Conservation (phyloP, 225 moss, liverwort and hornwort genomes). For the Antitrichia curtipendula region DNA sequence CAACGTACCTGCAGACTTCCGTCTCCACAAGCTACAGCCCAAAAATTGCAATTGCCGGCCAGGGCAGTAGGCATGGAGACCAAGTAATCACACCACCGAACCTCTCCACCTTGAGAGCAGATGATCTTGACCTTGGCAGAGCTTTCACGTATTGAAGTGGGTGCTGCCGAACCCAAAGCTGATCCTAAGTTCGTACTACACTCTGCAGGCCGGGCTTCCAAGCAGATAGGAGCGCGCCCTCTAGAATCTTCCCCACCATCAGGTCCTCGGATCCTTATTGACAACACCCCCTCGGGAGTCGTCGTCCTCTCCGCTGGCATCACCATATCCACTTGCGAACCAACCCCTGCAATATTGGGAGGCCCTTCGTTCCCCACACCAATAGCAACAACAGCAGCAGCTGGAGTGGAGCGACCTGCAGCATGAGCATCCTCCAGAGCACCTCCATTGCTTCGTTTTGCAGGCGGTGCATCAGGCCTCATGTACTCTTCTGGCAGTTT, state of each 20-base stretch:
- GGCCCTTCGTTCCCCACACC: constrained; percentile 31
- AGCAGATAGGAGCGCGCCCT: constrained; percentile 43
- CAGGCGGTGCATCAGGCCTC: constrained; percentile 24
- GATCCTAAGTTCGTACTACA: constrained; percentile 29
- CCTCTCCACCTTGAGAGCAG: constrained; percentile 91
- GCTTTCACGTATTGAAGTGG: constrained; percentile 40
- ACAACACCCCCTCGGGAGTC: constrained; percentile 54
- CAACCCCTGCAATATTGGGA: constrained; percentile 9
- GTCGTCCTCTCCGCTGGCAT: constrained; percentile 36
- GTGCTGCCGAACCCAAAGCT: constrained; percentile 23
- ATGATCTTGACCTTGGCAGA: constrained; percentile 58
- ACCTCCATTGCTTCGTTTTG: constrained; percentile 42
- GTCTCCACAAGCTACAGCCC: constrained; percentile 89
- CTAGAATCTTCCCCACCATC: constrained; percentile 17
- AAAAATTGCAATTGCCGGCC: constrained; percentile 76
- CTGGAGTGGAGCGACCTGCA: constrained; percentile 23
- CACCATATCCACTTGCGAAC: constrained; percentile 37
- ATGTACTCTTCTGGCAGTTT: constrained; percentile 44
- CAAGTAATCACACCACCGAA: constrained; percentile 79
- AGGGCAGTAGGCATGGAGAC: constrained; percentile 65
- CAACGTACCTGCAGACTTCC: constrained; percentile 52
- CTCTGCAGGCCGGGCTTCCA: constrained; percentile 77
- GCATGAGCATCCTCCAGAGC: constrained; percentile 17
- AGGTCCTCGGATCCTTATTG: constrained; percentile 45
- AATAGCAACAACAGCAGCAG: constrained; percentile 19